Base-by-base conservation (phyloP, 176 grass and related monocot species). In the Musa beccarii region DNA sequence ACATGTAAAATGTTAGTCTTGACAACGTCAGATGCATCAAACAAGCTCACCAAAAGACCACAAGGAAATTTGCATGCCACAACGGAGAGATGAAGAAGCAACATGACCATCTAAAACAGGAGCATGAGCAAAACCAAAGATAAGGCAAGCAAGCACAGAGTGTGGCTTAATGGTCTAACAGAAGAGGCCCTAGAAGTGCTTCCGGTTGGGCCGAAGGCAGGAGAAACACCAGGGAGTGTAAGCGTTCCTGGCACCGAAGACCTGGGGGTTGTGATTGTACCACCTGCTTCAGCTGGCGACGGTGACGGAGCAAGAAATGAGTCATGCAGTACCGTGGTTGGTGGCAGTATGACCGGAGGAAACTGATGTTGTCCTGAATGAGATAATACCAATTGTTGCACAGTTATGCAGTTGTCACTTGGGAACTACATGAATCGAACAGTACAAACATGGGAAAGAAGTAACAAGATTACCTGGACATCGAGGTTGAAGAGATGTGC, bases 301-400 rank as follows among this genome's bases (percentile, higher is more conserved):
- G 74, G 62, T 26, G 75, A 77, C 19, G 75, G 75, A 19, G 50
- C 49, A 9, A 66, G 49, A 77, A 77, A 52, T 26, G 75, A 26
- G 9, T 51, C 21, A 77, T 67, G 22, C n/a, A 52, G 23, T 22
- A 77, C 16, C 52, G 62, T 1, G 20, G 75, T 28, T 28, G 75
- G 75, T 53, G 75, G 59, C 12, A 21, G 21, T 19, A 51, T 19
- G 49, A 77, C 8, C 14, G 62, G 50, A 77, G 75, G 75, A 77
- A 77, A 53, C n/a, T 77, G 75, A 77, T 66, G 75, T 29, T 53
- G 26, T 11, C 75, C 75, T 77, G 62, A 66, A 53, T 12, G 19
- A 71, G 63, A n/a, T 71, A 51, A 52, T 67, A 29, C 4, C 17
- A 21, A 62, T 7, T 17, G 51, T 21, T 11, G 22, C 21, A 65